These are phyloP conservation scores for Hirsutella minnesotensis DNA, from an alignment of 2,329 filamentous ascomycete genomes.

Conservation along the genomic window DNA sequence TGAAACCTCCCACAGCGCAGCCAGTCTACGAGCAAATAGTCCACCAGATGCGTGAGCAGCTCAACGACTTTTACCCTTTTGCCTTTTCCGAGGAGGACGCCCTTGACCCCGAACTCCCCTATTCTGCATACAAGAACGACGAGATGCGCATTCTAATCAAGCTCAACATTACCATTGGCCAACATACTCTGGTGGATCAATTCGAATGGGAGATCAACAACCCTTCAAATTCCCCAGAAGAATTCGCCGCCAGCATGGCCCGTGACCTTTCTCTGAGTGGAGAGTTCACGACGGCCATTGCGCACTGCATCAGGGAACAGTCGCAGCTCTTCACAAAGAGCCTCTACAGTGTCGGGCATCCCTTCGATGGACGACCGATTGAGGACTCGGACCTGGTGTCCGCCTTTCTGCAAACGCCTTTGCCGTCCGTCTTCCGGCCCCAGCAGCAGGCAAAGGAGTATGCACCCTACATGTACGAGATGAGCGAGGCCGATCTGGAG, in stretches of 20 bases:
- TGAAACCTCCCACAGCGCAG: conserved; percentile 58
- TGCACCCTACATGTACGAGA: conserved; percentile 84
- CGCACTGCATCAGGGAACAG: conserved; percentile 94
- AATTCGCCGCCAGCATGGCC: conserved; percentile 84
- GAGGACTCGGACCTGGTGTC: conserved; percentile 83
- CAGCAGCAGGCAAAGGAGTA: conserved; percentile 91
- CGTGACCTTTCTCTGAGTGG: conserved; percentile 82
- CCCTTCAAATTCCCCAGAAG: conserved; percentile 82
- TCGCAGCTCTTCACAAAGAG: conserved; percentile 88
- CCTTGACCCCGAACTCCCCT: conserved; percentile 79
- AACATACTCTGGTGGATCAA: conserved; percentile 87
- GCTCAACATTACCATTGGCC: conserved; percentile 93
- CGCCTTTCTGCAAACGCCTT: conserved; percentile 74
- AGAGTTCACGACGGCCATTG: conserved; percentile 94
- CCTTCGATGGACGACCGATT: conserved; percentile 86
- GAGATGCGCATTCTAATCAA: conserved; percentile 97
- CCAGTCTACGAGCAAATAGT: conserved; percentile 49
- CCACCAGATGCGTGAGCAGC: conserved; percentile 72
- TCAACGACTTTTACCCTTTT: conserved; percentile 88
- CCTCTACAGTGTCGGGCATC: conserved; percentile 83
- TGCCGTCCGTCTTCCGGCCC: conserved; percentile 74
- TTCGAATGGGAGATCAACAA: conserved; percentile 99
- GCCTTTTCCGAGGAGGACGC: conserved; percentile 83
- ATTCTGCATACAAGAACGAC: conserved; percentile 93
- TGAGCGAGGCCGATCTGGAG: conserved; percentile 83